These are phyloP conservation scores for Salix koriyanagi DNA, from an alignment of 345 rosid species.

Conservation along the genomic window DNA sequence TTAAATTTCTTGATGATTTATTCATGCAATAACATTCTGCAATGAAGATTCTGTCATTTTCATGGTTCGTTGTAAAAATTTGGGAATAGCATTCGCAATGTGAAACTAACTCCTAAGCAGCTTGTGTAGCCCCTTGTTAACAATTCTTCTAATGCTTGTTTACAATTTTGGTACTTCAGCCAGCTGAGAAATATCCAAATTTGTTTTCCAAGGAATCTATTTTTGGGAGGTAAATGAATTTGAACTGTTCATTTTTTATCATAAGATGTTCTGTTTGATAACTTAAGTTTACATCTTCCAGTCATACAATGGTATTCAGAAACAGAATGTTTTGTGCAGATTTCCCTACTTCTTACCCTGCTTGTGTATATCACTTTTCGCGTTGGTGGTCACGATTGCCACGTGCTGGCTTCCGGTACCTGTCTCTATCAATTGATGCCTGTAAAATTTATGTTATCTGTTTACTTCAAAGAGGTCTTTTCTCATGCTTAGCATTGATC, in stretches of 20 bases:
- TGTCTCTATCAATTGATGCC: neutral
- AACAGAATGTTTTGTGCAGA: neutral
- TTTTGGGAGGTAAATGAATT: neutral
- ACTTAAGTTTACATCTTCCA: too few relatives aligned
- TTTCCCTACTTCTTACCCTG: neutral
- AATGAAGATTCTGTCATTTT: too few relatives aligned
- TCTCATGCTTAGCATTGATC: conserved; percentile 55
- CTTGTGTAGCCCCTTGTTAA: neutral
- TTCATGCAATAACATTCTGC: too few relatives aligned
- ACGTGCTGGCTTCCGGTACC: conserved; percentile 69
- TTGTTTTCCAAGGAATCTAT: conserved; percentile 61
- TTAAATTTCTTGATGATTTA: neutral
- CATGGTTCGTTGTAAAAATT: too few relatives aligned
- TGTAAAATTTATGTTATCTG: neutral
- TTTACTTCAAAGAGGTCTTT: neutral
- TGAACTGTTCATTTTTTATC: too few relatives aligned
- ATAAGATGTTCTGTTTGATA: too few relatives aligned
- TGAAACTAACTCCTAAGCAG: too few relatives aligned
- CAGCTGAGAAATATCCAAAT: conserved; percentile 75
- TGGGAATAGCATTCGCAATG: too few relatives aligned
- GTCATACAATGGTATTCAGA: too few relatives aligned
- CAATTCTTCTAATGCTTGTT: conserved; percentile 6
- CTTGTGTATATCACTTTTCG: conserved; percentile 47
- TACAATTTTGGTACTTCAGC: conserved; percentile 39
- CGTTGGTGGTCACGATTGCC: conserved; percentile 51